Evolutionary conservation across 2,329 filamentous ascomycete genomes (phyloP).

Genomic region (Talaromyces sp.): DNA sequence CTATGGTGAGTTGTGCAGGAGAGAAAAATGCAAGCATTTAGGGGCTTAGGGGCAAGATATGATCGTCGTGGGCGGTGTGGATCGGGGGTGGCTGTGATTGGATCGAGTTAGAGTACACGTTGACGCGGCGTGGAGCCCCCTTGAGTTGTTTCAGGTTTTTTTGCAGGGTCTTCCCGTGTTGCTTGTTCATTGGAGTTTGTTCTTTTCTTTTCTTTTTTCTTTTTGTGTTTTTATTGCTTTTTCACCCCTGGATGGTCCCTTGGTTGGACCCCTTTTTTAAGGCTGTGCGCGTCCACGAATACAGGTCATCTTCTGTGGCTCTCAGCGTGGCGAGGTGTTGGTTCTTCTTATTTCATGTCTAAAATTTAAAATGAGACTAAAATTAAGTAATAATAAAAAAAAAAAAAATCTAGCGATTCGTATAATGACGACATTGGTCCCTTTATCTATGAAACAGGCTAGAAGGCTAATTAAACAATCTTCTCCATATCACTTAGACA

Average conservation of each 20-base stretch:
- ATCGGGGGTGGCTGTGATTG: conserved; percentile 6
- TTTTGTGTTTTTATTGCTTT: background rate
- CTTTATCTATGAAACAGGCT: no score
- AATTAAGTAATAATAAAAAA: no score
- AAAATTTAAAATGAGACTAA: no score
- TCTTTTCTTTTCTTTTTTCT: background rate
- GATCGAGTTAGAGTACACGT: conserved; percentile 13
- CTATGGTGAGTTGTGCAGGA: conserved; percentile 23
- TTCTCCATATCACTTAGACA: no score
- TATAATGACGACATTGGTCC: no score
- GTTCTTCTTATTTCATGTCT: no score
- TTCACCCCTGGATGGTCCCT: background rate
- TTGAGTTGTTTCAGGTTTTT: conserved; percentile 17
- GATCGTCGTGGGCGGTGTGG: conserved; percentile 21
- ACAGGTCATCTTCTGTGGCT: no score
- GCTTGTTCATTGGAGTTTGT: background rate
- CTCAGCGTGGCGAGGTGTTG: no score
- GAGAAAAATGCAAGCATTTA: conserved; percentile 16
- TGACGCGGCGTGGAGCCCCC: conserved; percentile 15
- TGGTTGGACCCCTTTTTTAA: no score
- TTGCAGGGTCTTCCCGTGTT: background rate
- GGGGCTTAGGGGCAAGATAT: conserved; percentile 17
- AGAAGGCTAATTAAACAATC: no score
- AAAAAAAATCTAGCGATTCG: no score
- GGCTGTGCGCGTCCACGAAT: no score